Evolutionary conservation across 2,329 filamentous ascomycete species (phyloP).

Genomic region (Paecilomyces variotii): DNA sequence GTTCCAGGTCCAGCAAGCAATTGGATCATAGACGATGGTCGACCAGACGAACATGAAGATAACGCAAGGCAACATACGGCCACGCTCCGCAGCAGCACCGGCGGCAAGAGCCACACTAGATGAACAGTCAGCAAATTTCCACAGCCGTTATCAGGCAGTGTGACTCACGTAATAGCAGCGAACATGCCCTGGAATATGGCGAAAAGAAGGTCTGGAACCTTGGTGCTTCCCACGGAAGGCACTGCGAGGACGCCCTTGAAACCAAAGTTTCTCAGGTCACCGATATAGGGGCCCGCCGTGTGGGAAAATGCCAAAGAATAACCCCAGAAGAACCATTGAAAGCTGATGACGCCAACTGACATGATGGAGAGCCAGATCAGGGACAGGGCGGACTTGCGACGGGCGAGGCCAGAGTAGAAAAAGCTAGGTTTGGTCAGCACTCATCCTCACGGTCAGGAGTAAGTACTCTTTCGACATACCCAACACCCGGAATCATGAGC

Average conservation of each 20-base stretch:
- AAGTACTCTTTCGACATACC: conserved; percentile 33
- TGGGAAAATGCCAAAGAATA: conserved; percentile 80
- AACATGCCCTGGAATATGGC: conserved; percentile 58
- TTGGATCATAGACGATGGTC: conserved; percentile 82
- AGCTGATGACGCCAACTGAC: conserved; percentile 68
- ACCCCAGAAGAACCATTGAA: conserved; percentile 96
- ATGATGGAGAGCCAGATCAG: conserved; percentile 81
- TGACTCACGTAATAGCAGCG: conserved; percentile 70
- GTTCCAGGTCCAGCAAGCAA: conserved; percentile 96
- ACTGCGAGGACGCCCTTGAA: conserved; percentile 66
- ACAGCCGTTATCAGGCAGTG: not conserved
- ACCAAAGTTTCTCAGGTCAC: conserved; percentile 70
- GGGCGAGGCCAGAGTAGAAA: conserved; percentile 86
- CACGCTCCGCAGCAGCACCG: conserved; percentile 77
- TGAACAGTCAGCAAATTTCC: conserved; percentile 5
- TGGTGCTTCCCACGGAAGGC: conserved; percentile 64
- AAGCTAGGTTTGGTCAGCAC: conserved; percentile 46
- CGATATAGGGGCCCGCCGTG: conserved; percentile 65
- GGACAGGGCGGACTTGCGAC: conserved; percentile 80
- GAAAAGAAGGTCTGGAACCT: conserved; percentile 76
- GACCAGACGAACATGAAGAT: conserved; percentile 93
- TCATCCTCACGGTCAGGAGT: not conserved
- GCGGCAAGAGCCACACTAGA: conserved; percentile 69
- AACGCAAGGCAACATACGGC: conserved; percentile 78
- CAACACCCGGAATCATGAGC: conserved; percentile 88